Evolutionary conservation across 2,329 filamentous ascomycete genomes (phyloP).

Genomic region (Chaetothyriales sp.): DNA sequence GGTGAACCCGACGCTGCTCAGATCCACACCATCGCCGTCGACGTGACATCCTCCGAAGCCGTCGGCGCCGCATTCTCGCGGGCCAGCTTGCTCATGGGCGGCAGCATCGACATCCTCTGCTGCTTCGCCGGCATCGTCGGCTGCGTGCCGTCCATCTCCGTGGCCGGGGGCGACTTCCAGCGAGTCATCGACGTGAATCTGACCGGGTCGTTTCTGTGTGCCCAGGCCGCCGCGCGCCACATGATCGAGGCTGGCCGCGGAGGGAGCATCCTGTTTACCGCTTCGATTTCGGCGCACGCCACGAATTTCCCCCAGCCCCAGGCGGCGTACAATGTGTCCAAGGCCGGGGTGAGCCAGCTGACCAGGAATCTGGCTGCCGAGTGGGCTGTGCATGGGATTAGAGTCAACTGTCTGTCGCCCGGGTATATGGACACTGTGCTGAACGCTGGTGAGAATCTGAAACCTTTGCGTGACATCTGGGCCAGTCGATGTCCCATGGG

Average conservation of each 20-base stretch:
- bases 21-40: constrained; percentile 38
- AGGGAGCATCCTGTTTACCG: constrained; percentile 51
- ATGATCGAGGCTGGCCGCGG: constrained; percentile 40
- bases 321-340: constrained; percentile 54
- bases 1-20: constrained; percentile 20
- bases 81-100: constrained; percentile 20
- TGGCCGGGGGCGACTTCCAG: constrained; percentile 44
- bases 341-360: constrained; percentile 50
- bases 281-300: constrained; percentile 43
- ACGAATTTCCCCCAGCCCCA: constrained; percentile 49
- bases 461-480: constrained; percentile 41
- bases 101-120: constrained; percentile 31
- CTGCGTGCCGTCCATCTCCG: constrained; percentile 45
- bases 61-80: constrained; percentile 32
- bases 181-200: constrained; percentile 56
- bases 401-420: constrained; percentile 54
- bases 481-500: constrained; percentile 45
- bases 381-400: constrained; percentile 56
- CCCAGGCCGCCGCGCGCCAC: constrained; percentile 44
- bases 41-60: constrained; percentile 39
- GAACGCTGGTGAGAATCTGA: constrained; percentile 49
- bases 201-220: constrained; percentile 54
- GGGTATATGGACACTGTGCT: constrained; percentile 67
- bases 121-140: constrained; percentile 56
- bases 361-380: constrained; percentile 54